Percentiles rank a stretch among this genome's conserved stretches.
Conservation (phyloP, 441 rosid species). For the Omphalea diandra region DNA sequence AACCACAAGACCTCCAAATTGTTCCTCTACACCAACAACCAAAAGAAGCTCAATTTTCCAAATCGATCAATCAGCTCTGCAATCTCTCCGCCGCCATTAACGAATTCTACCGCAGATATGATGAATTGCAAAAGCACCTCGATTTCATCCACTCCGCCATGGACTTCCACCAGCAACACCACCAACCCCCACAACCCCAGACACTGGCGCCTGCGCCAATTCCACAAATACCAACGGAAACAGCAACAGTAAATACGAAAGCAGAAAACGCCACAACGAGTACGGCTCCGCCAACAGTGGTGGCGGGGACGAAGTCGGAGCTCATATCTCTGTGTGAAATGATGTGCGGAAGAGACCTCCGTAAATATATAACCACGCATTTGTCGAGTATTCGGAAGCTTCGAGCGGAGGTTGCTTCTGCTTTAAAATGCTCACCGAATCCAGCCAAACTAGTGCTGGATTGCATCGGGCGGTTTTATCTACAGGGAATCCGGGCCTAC, state of each 20-base stretch:
- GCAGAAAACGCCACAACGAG: neutral
- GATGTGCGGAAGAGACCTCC: constrained; percentile 57
- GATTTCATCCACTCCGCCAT: constrained; percentile 44
- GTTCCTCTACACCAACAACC: constrained; percentile 4
- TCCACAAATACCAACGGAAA: constrained; percentile 4
- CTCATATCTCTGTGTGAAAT: constrained; percentile 36
- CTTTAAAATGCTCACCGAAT: constrained; percentile 47
- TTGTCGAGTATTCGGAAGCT: constrained; percentile 39
- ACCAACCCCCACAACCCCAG: neutral
- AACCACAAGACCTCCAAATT: constrained; percentile 5
- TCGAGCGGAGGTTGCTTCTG: constrained; percentile 47
- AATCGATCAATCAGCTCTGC: constrained; percentile 39
- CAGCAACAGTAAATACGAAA: neutral
- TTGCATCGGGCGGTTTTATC: constrained; percentile 60
- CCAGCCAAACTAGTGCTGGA: constrained; percentile 69
- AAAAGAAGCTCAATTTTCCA: constrained; percentile 26
- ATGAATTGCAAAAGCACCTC: constrained; percentile 53
- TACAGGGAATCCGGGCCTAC: constrained; percentile 58
- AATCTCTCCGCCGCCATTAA: constrained; percentile 40
- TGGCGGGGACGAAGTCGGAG: constrained; percentile 31
- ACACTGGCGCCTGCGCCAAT: neutral
- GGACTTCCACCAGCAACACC: constrained; percentile 25
- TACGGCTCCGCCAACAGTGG: too few relatives aligned
- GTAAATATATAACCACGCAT: constrained; percentile 44
- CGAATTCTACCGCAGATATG: constrained; percentile 42